A percentile compares a stretch with the other conserved stretches of the same genome.
These are phyloP conservation scores for Chenopodium suecicum DNA, from an alignment of 148 eudicot genomes.

Conservation along the genomic window DNA sequence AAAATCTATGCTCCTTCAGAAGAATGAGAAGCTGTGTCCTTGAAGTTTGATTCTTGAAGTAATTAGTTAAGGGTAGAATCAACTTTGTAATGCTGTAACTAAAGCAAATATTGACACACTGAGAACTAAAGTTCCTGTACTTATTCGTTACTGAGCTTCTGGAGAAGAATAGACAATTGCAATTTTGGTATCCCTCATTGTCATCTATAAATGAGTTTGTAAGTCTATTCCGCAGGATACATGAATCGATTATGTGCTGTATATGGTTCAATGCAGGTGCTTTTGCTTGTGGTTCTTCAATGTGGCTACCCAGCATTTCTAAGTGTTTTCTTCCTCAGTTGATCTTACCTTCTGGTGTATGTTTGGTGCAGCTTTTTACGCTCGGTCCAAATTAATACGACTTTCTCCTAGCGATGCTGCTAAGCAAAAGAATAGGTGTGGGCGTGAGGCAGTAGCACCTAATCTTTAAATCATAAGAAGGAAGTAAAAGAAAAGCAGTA, in stretches of 20 bases:
- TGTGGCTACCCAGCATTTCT: too few species aligned
- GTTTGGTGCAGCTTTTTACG: too few species aligned
- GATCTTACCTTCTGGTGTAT: too few species aligned
- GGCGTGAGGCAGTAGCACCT: too few species aligned
- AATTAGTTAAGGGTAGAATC: not conserved
- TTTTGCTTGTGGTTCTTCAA: not conserved
- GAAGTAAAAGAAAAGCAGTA: too few species aligned
- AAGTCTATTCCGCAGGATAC: not conserved
- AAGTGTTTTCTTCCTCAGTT: too few species aligned
- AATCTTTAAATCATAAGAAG: too few species aligned
- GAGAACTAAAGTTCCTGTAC: not conserved
- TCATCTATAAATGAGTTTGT: not conserved
- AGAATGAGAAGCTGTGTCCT: not conserved
- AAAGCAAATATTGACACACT: slow-evolving; percentile 1
- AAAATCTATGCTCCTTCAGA: not conserved
- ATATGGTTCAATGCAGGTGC: not conserved
- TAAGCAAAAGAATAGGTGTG: too few species aligned
- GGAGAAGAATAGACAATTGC: slow-evolving; percentile 6
- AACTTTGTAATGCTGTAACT: slow-evolving; percentile 21
- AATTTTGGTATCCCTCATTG: not conserved
- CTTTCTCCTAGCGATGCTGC: too few species aligned
- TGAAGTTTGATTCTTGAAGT: slow-evolving; percentile 5
- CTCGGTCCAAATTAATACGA: too few species aligned
- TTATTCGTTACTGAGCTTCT: slow-evolving; percentile 7
- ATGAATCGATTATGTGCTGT: too few species aligned